phyloP scores from a whole-genome alignment of 1,284 basidiomycete genomes.

The Ceraceosorus guamensis region DNA sequence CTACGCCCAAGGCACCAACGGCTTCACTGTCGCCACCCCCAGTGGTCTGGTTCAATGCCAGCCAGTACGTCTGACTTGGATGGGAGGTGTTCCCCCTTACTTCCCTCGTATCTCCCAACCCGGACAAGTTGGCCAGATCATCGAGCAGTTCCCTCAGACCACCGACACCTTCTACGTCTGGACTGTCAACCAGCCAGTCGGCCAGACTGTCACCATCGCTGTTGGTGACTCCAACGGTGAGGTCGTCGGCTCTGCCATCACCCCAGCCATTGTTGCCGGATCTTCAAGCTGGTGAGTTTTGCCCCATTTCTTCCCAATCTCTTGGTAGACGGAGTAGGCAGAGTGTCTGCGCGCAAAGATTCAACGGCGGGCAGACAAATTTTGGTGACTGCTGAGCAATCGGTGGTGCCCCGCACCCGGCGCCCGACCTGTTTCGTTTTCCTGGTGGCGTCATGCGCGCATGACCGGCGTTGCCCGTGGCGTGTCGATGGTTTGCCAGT shows the following conservation, averaged over 20 bases:
- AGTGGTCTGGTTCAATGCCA: slow-evolving; percentile 26
- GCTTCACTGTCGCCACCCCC: slow-evolving; percentile 25
- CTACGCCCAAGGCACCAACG: slow-evolving; percentile 13
- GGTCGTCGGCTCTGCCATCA: background rate
- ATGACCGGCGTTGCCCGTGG: no score
- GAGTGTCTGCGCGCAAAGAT: no score
- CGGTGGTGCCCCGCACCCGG: no score
- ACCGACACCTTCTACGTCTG: slow-evolving; percentile 11
- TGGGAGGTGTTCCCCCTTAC: slow-evolving; percentile 16
- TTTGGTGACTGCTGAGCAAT: no score
- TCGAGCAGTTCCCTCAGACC: background rate
- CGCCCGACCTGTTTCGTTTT: no score
- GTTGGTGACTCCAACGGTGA: slow-evolving; percentile 17
- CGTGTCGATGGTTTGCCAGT: background rate
- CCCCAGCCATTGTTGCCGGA: background rate
- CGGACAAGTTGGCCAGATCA: slow-evolving; percentile 3
- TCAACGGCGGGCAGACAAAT: no score
- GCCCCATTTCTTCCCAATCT: no score
- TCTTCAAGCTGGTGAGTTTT: slow-evolving; percentile 1
- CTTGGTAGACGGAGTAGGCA: no score
- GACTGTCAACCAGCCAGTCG: slow-evolving; percentile 14
- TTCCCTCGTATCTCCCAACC: slow-evolving; percentile 11
- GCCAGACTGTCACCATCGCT: slow-evolving; percentile 15
- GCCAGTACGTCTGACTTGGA: slow-evolving; percentile 24
- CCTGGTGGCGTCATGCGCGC: no score